Conservation (phyloP, 2,329 filamentous ascomycete species). For the Colletotrichum chrysophilum region DNA sequence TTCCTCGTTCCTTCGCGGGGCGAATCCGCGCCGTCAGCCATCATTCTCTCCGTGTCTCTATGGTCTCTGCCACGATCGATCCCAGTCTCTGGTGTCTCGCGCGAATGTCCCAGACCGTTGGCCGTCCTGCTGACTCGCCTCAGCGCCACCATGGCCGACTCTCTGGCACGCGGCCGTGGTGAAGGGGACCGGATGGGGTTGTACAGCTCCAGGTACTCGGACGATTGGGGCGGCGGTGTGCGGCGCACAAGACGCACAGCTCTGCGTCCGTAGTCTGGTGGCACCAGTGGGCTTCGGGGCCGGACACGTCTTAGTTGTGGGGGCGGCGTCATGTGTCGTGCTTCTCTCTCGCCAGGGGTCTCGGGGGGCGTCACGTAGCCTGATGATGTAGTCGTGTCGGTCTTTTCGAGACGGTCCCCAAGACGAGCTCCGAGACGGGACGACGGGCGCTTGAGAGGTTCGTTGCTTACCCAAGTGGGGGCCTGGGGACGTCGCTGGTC, state of each 20-base stretch:
- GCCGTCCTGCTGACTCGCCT: neutral
- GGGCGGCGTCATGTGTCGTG: neutral
- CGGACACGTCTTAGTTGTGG: neutral
- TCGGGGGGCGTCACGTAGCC: conserved; percentile 36
- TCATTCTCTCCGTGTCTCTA: neutral
- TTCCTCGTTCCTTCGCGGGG: neutral
- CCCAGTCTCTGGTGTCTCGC: neutral
- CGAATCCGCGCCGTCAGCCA: conserved; percentile 13
- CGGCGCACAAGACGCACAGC: neutral
- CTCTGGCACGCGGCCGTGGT: neutral
- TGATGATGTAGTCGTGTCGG: conserved; percentile 26
- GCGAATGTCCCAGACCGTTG: neutral
- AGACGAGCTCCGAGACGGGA: conserved; percentile 31
- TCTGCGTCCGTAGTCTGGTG: neutral
- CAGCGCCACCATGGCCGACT: neutral
- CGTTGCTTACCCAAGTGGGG: conserved; percentile 37
- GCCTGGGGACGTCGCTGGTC: conserved; percentile 10
- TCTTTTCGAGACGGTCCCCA: conserved; percentile 22
- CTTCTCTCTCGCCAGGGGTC: conserved; percentile 23
- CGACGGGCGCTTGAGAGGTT: conserved; percentile 44
- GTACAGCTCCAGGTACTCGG: conserved; percentile 40
- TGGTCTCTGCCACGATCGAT: neutral
- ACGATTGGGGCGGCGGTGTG: conserved; percentile 28
- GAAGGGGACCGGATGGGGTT: conserved; percentile 26
- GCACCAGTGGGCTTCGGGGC: neutral